Evolutionary conservation across 139 green algal genomes (phyloP).

Genomic region (Chlorella sp.): DNA sequence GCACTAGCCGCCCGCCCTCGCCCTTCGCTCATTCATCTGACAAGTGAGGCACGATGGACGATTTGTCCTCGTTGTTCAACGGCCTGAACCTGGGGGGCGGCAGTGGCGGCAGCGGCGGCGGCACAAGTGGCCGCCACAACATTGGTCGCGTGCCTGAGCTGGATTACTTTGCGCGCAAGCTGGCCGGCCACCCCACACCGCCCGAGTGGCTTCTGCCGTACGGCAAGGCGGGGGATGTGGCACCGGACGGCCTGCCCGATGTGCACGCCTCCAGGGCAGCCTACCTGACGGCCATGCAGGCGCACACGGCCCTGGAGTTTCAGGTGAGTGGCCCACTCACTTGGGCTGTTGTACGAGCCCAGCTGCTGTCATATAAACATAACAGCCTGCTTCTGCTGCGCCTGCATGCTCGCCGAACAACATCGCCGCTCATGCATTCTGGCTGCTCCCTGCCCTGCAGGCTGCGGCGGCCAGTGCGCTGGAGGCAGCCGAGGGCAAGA

Average conservation of each 20-base stretch:
- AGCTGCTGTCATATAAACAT: not conserved
- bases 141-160: conserved; percentile 8
- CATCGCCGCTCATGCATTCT: not conserved
- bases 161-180: conserved; percentile 23
- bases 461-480: not conserved
- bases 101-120: not conserved
- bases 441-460: not conserved
- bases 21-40: too few species aligned
- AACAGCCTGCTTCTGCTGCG: too few species aligned
- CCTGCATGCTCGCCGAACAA: not conserved
- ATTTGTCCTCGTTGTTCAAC: too few species aligned
- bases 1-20: too few species aligned
- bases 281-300: conserved; percentile 17
- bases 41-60: too few species aligned
- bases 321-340: not conserved
- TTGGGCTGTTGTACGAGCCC: not conserved
- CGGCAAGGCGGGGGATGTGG: conserved; percentile 8
- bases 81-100: not conserved
- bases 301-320: conserved; percentile 19
- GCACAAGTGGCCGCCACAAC: not conserved
- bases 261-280: not conserved
- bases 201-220: not conserved
- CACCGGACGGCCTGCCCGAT: not conserved
- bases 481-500: not conserved
- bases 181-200: not conserved